Conservation (phyloP, 768 basidiomycete species). For the Termitomyces sp. region DNA sequence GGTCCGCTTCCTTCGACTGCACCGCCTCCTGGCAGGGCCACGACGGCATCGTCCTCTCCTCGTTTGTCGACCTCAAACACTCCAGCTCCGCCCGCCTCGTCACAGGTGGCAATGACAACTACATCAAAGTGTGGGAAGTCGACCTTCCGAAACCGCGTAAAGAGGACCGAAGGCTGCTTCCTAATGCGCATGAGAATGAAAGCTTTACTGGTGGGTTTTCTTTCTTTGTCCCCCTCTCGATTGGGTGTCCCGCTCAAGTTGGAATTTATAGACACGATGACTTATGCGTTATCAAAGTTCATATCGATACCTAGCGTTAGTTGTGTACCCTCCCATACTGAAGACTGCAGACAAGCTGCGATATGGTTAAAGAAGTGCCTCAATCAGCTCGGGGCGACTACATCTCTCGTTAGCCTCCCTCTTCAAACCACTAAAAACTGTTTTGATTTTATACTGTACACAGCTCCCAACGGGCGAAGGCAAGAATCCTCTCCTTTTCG, state of each 20-base stretch:
- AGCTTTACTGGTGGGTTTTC: conserved; percentile 9
- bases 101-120: conserved; percentile 83
- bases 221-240: too few species aligned
- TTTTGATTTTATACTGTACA: background rate
- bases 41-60: conserved; percentile 78
- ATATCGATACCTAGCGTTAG: conserved; percentile 87
- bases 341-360: conserved; percentile 92
- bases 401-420: conserved; percentile 55
- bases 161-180: conserved; percentile 8
- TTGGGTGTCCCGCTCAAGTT: too few species aligned
- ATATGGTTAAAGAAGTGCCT: conserved; percentile 91
- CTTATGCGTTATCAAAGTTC: conserved; percentile 80
- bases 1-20: conserved; percentile 83
- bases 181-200: background rate
- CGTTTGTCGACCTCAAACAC: conserved; percentile 45
- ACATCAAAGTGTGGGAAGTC: conserved; percentile 78
- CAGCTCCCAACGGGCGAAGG: conserved; percentile 77
- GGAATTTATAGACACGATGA: conserved; percentile 79
- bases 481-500: conserved; percentile 85
- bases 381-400: conserved; percentile 81
- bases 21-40: conserved; percentile 83
- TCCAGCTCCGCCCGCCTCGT: conserved; percentile 41
- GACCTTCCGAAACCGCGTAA: conserved; percentile 24
- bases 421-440: background rate
- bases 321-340: conserved; percentile 56